Evolutionary conservation across 2,329 filamentous ascomycete species (phyloP), one percentile per base, ranked within the genome.

Genomic region (Cladosporium halotolerans): DNA sequence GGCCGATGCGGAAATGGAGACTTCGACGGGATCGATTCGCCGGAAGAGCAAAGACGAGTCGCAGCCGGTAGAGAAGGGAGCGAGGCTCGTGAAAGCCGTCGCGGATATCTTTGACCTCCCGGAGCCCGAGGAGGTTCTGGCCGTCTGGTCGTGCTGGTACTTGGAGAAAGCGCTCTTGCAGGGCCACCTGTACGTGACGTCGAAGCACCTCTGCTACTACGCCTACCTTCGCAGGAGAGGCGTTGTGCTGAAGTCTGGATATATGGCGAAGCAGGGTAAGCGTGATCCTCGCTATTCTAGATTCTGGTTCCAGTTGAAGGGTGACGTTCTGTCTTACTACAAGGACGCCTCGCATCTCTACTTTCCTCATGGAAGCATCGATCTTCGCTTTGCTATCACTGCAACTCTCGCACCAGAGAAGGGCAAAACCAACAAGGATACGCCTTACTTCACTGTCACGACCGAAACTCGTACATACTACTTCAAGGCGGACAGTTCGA

Each of bases 161-260:
- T 74, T 97, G 33, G 90, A 96, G 68, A 96, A 87, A 65, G 89
- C 96, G 42, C 76, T 97, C 31, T 79, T 97, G 8, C 90, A 96
- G 67, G 93, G 93, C 5, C 96, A 93, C 68, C 85, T 99, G 79
- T 97, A 97, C 72, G 88, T 99, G 65, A 97, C 93, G 0, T 79
- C 86, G 57, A 87, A 85, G 62, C 93, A 99, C 67, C 87, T 97
- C 57, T 96, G 91, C 72, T 99, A 97, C 69, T 97, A 96, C 67
- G 90, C 93, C 38, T 96, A 96, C 67, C 79, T 97, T n/a, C 90
- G 90, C 6, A 95, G 91, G 76, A 96, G 93, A 9, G 83, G 86
- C 48, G 82, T 88, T 61, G 79, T 84, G 52, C 80, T 87, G 14
- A 97, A 96, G 71, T 92, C 90, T 1, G 92, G 93, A 1, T 89